Percentiles rank a stretch among this genome's conserved stretches.
phyloP scores from a whole-genome alignment of 192 early-diverging fungal species.

The Rhizoclosmatium globosum region DNA sequence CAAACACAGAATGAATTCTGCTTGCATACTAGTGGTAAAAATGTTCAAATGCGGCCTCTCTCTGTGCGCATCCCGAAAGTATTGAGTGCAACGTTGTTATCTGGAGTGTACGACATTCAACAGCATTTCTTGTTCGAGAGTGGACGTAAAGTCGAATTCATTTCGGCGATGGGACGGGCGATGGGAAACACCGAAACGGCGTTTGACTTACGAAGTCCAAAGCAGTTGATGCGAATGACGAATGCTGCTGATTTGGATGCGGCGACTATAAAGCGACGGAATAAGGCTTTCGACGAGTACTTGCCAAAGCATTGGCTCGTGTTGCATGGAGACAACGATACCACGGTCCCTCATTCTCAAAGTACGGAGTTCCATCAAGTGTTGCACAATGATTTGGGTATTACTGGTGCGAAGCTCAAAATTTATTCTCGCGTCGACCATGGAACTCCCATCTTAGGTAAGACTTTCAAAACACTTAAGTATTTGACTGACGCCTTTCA shows the following conservation, averaged over 20 bases:
- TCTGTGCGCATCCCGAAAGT: constrained; percentile 12
- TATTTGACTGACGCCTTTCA: not conserved
- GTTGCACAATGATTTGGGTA: constrained; percentile 13
- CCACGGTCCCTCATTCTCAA: constrained; percentile 36
- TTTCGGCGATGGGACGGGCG: constrained; percentile 46
- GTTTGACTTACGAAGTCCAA: constrained; percentile 28
- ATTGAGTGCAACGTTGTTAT: constrained; percentile 38
- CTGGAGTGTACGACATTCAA: constrained; percentile 51
- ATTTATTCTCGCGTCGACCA: constrained; percentile 24
- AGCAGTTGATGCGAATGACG: not conserved
- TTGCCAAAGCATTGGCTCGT: constrained; percentile 39
- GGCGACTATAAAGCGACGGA: not conserved
- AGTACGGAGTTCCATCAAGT: constrained; percentile 31
- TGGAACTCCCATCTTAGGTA: constrained; percentile 13
- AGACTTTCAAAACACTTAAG: not conserved
- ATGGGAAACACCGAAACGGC: constrained; percentile 2
- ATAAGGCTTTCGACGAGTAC: not conserved
- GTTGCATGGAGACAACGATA: constrained; percentile 40
- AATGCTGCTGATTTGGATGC: not conserved
- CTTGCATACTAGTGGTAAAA: not conserved
- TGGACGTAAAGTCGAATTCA: constrained; percentile 47
- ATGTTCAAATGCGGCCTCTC: not conserved
- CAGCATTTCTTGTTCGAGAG: constrained; percentile 49
- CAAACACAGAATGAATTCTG: constrained; percentile 9
- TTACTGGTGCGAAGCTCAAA: constrained; percentile 5